phyloP scores from a whole-genome alignment of 228 moss, liverwort and hornwort species.

The Sphagnum magellanicum region DNA sequence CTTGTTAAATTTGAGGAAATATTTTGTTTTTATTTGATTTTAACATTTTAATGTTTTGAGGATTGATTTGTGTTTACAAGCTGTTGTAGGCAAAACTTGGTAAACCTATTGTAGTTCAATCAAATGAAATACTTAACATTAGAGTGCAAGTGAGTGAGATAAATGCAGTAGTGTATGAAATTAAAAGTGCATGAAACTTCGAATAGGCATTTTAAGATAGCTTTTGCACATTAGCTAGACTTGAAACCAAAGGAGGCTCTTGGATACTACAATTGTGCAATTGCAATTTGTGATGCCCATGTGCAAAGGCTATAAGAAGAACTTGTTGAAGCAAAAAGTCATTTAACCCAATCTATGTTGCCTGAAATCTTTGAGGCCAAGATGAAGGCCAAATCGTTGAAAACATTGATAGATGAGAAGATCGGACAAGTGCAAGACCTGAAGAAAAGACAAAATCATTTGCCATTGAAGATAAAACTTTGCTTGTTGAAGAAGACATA shows the following conservation, averaged over 20 bases:
- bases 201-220: constrained; percentile 71
- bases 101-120: constrained; percentile 28
- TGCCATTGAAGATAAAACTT: constrained; percentile 11
- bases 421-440: constrained; percentile 21
- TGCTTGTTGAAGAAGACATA: constrained; percentile 13
- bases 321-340: constrained; percentile 18
- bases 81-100: constrained; percentile 79
- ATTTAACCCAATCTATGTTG: constrained; percentile 7
- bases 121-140: no score
- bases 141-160: no score
- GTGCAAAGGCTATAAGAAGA: constrained; percentile 55
- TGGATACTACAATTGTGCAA: constrained; percentile 63
- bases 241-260: constrained; percentile 76
- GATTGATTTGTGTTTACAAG: constrained; percentile 29
- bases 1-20: no score
- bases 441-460: constrained; percentile 14
- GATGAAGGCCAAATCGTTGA: constrained; percentile 12
- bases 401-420: constrained; percentile 19
- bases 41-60: no score
- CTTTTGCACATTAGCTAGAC: constrained; percentile 77
- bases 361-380: constrained; percentile 2
- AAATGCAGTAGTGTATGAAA: no score
- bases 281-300: constrained; percentile 77
- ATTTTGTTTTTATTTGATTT: no score
- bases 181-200: no score